Base-by-base conservation (phyloP, 495 filamentous ascomycete species). In the Clohesyomyces aquaticus region DNA sequence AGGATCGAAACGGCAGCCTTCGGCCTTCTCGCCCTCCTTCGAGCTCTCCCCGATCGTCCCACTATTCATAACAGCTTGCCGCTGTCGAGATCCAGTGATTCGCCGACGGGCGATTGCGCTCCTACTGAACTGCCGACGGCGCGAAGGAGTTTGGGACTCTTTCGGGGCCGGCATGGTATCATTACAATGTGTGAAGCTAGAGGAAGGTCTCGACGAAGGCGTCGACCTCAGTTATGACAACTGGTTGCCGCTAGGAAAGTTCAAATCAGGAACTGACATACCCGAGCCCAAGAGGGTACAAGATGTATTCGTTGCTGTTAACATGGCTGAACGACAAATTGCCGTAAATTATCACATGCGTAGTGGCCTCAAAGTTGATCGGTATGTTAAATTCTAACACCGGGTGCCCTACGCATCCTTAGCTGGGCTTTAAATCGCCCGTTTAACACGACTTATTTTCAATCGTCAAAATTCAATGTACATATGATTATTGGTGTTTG, bases 21-120 rank as follows among this genome's bases (percentile, higher is more conserved):
- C 66, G 1, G 66, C 67, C 16, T 70, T 70, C 49, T 53, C 62
- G 14, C 67, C 67, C 35, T 71, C 68, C n/a, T 71, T 68, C 53
- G 68, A 71, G 38, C 52, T 68, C 21, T 65, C 61, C 12, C 60
- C 65, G 3, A 71, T 71, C 25, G 61, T 68, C 0, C 68, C 68
- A 3, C 57, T 71, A 18, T 71, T 71, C 50, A 8, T 71, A n/a
- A 51, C 53, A 25, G 57, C 68, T 14, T 65, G 59, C 65, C 51
- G 59, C 12, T 71, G 68, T 41, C 65, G 68, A 2, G 68, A 71
- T 27, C 68, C 68, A 10, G 23, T 63, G 2, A 18, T 71, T 2
- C 65, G 68, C 0, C 32, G 68, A 28, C 68, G 63, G 1, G 68
- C 68, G 19, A 62, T 71, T 19, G 48, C 50, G 18, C 46, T 71